A percentile compares a stretch with the other conserved stretches of the same genome.
Conservation (phyloP, 2,329 filamentous ascomycete genomes). For the Pestalotiopsis sp. region DNA sequence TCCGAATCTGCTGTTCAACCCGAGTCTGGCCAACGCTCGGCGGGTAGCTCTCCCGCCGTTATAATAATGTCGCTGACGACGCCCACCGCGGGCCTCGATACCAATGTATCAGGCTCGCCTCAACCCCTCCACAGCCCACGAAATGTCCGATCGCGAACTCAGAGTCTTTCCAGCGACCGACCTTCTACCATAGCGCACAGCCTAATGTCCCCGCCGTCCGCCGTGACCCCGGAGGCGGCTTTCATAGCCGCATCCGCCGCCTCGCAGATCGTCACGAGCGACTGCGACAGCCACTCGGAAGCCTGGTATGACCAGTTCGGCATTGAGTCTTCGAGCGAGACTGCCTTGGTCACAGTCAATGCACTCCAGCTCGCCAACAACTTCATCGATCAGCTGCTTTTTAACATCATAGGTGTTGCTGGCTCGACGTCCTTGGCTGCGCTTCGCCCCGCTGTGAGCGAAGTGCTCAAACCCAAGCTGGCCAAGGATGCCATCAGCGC, state of each 20-base stretch:
- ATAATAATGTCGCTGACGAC: conserved; percentile 10
- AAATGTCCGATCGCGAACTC: conserved; percentile 48
- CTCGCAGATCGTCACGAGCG: conserved; percentile 87
- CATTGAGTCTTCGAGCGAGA: conserved; percentile 66
- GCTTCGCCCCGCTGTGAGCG: conserved; percentile 79
- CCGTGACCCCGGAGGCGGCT: conserved; percentile 74
- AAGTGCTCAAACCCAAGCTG: conserved; percentile 87
- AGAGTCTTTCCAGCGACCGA: conserved; percentile 73
- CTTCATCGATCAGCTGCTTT: conserved; percentile 92
- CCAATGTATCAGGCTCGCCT: conserved; percentile 7
- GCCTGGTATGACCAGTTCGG: conserved; percentile 71
- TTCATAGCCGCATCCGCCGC: conserved; percentile 90
- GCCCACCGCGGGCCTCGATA: conserved; percentile 5
- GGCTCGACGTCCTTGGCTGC: conserved; percentile 76
- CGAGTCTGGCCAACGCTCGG: background rate
- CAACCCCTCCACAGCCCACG: conserved; percentile 13
- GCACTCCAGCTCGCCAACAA: conserved; percentile 82
- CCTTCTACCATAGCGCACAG: conserved; percentile 62
- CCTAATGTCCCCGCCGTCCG: conserved; percentile 67
- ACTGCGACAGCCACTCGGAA: conserved; percentile 76
- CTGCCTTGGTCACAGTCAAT: conserved; percentile 71
- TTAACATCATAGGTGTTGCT: conserved; percentile 81
- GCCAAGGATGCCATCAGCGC: conserved; percentile 82
- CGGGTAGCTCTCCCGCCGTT: background rate
- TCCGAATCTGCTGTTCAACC: background rate